A percentile compares a stretch with the other conserved stretches of the same genome.
Evolutionary conservation across 2,329 filamentous ascomycete genomes (phyloP).

Genomic region (Drechslera avenae): DNA sequence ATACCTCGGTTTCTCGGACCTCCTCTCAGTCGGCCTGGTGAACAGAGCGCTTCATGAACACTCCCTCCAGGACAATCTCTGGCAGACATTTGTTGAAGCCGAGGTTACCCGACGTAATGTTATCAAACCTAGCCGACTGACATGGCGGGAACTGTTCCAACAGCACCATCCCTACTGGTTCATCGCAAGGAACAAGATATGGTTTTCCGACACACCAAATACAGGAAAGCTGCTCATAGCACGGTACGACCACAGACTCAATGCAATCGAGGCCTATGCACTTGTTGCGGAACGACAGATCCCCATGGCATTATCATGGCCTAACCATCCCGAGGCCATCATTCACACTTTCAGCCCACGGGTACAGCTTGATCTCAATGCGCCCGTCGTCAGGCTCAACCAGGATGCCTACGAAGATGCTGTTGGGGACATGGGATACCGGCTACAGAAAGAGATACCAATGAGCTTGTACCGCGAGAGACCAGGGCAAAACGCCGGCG

Average conservation of each 20-base stretch:
- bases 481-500: conserved; percentile 35
- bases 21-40: conserved; percentile 64
- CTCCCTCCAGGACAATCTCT: conserved; percentile 70
- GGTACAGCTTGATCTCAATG: conserved; percentile 74
- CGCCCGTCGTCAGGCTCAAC: conserved; percentile 63
- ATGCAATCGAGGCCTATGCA: conserved; percentile 80
- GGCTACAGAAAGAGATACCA: conserved; percentile 58
- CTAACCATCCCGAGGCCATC: conserved; percentile 66
- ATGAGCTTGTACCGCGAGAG: conserved; percentile 50
- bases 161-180: conserved; percentile 86
- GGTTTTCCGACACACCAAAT: conserved; percentile 78
- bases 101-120: conserved; percentile 60
- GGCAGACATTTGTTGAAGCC: conserved; percentile 71
- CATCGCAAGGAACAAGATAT: conserved; percentile 76
- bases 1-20: conserved; percentile 67
- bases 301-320: conserved; percentile 66
- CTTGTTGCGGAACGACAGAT: conserved; percentile 68
- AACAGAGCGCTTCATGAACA: conserved; percentile 66
- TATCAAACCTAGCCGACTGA: conserved; percentile 60
- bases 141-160: conserved; percentile 73
- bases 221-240: conserved; percentile 76
- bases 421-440: conserved; percentile 33
- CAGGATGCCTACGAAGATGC: conserved; percentile 31
- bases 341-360: conserved; percentile 75
- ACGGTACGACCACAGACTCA: conserved; percentile 74